Percentiles rank a stretch among this genome's conserved stretches.
Conservation (phyloP, 306 rosid species). For the Dryas drummondii region DNA sequence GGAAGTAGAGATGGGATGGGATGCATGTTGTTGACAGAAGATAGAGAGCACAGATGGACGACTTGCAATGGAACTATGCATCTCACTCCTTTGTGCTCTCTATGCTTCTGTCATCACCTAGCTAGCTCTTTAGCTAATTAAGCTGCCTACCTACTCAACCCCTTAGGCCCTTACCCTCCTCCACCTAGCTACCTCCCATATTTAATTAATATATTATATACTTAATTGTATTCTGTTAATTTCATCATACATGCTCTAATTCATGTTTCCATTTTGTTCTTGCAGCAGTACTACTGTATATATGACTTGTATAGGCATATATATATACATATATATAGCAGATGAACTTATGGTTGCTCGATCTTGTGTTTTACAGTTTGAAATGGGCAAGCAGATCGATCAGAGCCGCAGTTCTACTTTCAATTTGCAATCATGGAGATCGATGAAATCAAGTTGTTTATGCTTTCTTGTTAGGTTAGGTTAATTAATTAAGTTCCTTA, state of each 20-base stretch:
- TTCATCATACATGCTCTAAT: too few relatives aligned
- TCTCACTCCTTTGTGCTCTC: slow-evolving; percentile 64
- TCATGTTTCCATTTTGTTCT: too few relatives aligned
- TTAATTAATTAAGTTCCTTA: background rate
- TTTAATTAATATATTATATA: background rate
- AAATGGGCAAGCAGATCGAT: slow-evolving; percentile 8
- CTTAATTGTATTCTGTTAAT: background rate
- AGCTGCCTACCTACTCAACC: background rate
- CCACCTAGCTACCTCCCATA: background rate
- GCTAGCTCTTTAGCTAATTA: too few relatives aligned
- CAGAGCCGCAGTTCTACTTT: background rate
- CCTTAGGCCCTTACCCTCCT: background rate
- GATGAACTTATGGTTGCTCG: too few relatives aligned
- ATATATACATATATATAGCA: too few relatives aligned
- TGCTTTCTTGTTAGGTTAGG: background rate
- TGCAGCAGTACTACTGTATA: too few relatives aligned
- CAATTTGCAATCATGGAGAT: background rate
- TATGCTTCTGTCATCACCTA: slow-evolving; percentile 61
- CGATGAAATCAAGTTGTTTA: background rate
- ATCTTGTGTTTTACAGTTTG: background rate
- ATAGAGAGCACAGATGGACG: slow-evolving; percentile 99
- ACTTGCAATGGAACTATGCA: slow-evolving; percentile 40
- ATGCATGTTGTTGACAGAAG: slow-evolving; percentile 87
- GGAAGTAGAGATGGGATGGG: background rate
- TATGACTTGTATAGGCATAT: too few relatives aligned